Evolutionary conservation across 352 stramenopile genomes (phyloP).

Genomic region (Vaucheria bursata): DNA sequence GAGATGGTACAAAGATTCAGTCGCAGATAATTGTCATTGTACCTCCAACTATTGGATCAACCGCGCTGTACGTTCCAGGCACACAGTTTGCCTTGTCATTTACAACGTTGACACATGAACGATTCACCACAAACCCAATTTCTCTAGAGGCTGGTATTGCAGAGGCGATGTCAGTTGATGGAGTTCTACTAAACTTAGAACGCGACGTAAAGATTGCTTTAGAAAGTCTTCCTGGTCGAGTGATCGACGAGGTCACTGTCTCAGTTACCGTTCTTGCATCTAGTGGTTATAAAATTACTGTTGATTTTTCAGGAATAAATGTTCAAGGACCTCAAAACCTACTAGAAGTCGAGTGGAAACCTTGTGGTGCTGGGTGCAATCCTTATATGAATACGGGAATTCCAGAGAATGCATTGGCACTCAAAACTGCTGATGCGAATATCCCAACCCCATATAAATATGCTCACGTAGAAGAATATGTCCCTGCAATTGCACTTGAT

Average conservation of each 20-base stretch:
- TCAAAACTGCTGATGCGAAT: background rate
- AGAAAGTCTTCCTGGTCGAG: slow-evolving; percentile 53
- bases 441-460: background rate
- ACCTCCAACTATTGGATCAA: background rate
- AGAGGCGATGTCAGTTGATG: too few relatives aligned
- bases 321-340: slow-evolving; percentile 57
- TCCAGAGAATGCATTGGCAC: background rate
- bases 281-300: slow-evolving; percentile 12
- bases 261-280: slow-evolving; percentile 19
- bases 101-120: slow-evolving; percentile 28
- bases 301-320: slow-evolving; percentile 30
- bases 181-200: too few relatives aligned
- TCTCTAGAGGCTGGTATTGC: slow-evolving; percentile 38
- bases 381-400: slow-evolving; percentile 49
- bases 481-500: background rate
- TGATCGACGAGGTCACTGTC: slow-evolving; percentile 53
- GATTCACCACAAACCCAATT: slow-evolving; percentile 41
- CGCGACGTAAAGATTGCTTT: slow-evolving; percentile 51
- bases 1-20: slow-evolving; percentile 49
- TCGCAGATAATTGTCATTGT: slow-evolving; percentile 21
- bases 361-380: slow-evolving; percentile 54
- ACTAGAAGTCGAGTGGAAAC: slow-evolving; percentile 52
- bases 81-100: slow-evolving; percentile 31
- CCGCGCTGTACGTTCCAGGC: background rate
- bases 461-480: background rate